A percentile compares a stretch with the other conserved stretches of the same genome.
phyloP scores from a whole-genome alignment of 73 alveolate genomes.

The Paraurostyla sp. region DNA sequence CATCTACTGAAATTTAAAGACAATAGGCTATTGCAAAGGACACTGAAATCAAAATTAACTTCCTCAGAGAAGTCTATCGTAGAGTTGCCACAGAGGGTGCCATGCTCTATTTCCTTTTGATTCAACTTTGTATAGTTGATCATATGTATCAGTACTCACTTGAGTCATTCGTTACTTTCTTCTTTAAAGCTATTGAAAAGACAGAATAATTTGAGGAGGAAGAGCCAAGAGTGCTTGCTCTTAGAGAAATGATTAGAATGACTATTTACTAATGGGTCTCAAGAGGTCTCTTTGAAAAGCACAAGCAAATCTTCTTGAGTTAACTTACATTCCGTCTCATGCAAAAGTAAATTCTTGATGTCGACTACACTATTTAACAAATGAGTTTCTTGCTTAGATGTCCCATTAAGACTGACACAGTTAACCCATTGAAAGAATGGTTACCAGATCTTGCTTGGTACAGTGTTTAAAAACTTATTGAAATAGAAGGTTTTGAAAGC shows the following conservation, averaged over 20 bases:
- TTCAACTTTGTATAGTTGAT: slow-evolving; percentile 98
- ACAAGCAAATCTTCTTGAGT: slow-evolving; percentile 98
- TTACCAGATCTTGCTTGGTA: slow-evolving; percentile 98
- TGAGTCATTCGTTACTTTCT: slow-evolving; percentile 98
- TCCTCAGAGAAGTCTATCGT: slow-evolving; percentile 98
- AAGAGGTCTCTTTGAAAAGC: slow-evolving; percentile 99
- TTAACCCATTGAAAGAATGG: slow-evolving; percentile 98
- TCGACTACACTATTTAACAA: slow-evolving; percentile 82
- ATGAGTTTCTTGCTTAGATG: slow-evolving; percentile 93
- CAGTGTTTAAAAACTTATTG: slow-evolving; percentile 95
- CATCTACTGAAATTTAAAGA: slow-evolving; percentile 96
- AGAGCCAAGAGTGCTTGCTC: slow-evolving; percentile 93
- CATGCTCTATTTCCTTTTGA: slow-evolving; percentile 99
- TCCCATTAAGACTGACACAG: slow-evolving; percentile 94
- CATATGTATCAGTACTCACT: slow-evolving; percentile 99
- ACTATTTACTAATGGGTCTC: slow-evolving; percentile 99
- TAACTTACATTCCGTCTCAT: slow-evolving; percentile 98
- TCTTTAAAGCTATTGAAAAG: slow-evolving; percentile 99
- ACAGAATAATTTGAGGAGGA: slow-evolving; percentile 95
- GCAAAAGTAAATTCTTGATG: slow-evolving; percentile 96
- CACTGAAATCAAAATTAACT: slow-evolving; percentile 98
- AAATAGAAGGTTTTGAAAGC: slow-evolving; percentile 97
- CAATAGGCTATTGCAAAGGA: slow-evolving; percentile 92
- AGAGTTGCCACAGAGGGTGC: slow-evolving; percentile 99
- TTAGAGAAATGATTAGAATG: slow-evolving; percentile 97